Conservation (phyloP, 805 yeast species). For the Dipodascopsis tothii region DNA sequence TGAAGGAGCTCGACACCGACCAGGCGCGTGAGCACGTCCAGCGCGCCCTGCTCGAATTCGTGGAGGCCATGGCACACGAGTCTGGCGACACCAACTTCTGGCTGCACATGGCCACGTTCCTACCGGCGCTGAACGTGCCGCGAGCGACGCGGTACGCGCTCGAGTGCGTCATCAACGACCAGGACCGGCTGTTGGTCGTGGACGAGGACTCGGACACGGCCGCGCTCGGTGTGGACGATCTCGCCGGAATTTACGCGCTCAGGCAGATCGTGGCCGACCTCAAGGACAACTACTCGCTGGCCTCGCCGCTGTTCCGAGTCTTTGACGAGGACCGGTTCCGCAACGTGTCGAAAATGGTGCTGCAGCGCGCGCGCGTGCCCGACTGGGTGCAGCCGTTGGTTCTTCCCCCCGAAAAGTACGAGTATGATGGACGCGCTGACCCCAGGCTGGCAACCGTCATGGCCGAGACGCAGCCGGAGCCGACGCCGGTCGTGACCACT, state of each 20-base stretch:
- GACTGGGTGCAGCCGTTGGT: not conserved
- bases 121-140: constrained; percentile 14
- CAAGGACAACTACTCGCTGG: not conserved
- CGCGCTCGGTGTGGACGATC: constrained; percentile 10
- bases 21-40: constrained; percentile 11
- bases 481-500: no score
- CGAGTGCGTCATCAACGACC: constrained; percentile 12
- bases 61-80: constrained; percentile 54
- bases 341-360: not conserved
- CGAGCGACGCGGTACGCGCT: constrained; percentile 15
- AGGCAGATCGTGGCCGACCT: not conserved
- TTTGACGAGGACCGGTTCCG: not conserved
- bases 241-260: constrained; percentile 12
- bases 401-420: no score
- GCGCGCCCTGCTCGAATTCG: no score
- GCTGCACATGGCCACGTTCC: constrained; percentile 17
- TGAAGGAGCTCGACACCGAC: constrained; percentile 42
- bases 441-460: not conserved
- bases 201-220: constrained; percentile 6
- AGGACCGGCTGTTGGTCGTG: not conserved
- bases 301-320: not conserved
- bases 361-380: not conserved
- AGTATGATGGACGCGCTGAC: no score
- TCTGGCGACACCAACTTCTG: constrained; percentile 31
- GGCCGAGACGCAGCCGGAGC: not conserved